Evolutionary conservation across 2,329 filamentous ascomycete species (phyloP).

Genomic region (Beauveria bassiana): DNA sequence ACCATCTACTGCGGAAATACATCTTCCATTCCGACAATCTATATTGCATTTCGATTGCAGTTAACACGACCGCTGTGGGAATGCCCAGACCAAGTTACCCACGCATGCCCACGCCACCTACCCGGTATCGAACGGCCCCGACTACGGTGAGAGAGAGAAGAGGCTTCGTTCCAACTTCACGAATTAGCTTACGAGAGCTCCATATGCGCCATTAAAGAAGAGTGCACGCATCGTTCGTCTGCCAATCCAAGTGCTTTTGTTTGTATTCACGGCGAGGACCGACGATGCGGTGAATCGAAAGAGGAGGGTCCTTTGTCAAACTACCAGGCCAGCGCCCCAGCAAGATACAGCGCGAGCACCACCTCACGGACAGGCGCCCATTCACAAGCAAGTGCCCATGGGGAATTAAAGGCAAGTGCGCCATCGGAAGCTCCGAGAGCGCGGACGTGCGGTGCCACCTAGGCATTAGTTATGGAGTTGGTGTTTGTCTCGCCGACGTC

Average conservation of each 20-base stretch:
- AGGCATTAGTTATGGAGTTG: not conserved
- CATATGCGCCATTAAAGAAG: not conserved
- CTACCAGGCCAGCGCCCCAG: not conserved
- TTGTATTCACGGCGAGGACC: not conserved
- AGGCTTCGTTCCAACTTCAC: no score
- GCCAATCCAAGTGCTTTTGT: not conserved
- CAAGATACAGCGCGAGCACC: not conserved
- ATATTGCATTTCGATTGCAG: not conserved
- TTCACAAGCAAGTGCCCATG: not conserved
- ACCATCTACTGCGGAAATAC: not conserved
- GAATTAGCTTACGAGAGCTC: not conserved
- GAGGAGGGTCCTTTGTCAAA: not conserved
- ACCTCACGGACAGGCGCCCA: not conserved
- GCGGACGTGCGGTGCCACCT: not conserved
- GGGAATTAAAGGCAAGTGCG: not conserved
- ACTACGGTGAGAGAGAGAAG: no score
- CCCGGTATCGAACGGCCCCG: not conserved
- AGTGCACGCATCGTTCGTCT: not conserved
- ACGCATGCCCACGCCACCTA: not conserved
- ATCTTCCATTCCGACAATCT: not conserved
- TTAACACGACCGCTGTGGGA: not conserved
- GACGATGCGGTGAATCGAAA: not conserved
- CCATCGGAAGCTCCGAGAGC: constrained; percentile 3
- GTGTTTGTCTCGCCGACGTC: no score
- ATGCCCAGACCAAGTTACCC: not conserved